phyloP scores from a whole-genome alignment of 176 grass and related monocot genomes.

The Dendrocalamus sinicus region DNA sequence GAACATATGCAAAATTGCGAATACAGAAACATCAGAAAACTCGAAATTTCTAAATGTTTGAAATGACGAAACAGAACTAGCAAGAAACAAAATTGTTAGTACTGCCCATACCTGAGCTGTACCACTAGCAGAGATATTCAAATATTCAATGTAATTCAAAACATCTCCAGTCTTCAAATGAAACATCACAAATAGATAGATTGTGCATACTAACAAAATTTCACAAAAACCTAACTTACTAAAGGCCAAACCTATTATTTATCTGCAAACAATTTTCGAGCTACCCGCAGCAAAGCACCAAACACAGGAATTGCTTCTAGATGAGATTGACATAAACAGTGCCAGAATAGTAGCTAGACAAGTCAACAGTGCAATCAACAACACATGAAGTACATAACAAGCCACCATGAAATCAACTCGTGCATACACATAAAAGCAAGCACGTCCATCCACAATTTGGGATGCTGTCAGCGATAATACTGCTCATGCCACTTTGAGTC shows the following conservation, averaged over 20 bases:
- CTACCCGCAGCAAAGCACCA: not conserved
- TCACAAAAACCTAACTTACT: not conserved
- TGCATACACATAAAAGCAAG: conserved; percentile 18
- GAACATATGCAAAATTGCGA: not conserved
- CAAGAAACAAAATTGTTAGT: not conserved
- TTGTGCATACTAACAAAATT: not conserved
- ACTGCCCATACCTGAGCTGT: not conserved
- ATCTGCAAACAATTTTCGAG: not conserved
- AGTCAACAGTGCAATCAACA: conserved; percentile 22
- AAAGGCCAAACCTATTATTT: not conserved
- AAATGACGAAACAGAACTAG: not conserved
- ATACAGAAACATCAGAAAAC: not conserved
- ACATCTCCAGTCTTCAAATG: not conserved
- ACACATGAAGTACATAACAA: conserved; percentile 3
- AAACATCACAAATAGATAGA: not conserved
- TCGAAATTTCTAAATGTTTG: not conserved
- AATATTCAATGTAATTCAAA: not conserved
- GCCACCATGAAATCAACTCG: conserved; percentile 5
- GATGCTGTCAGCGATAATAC: conserved; percentile 10
- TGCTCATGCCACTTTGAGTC: not conserved
- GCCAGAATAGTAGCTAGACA: conserved; percentile 4
- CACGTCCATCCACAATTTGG: conserved; percentile 23
- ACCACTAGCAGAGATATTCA: not conserved
- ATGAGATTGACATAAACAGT: conserved; percentile 16
- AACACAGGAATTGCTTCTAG: conserved; percentile 27